Conservation (phyloP, 768 basidiomycete species). For the Mycena amicta region DNA sequence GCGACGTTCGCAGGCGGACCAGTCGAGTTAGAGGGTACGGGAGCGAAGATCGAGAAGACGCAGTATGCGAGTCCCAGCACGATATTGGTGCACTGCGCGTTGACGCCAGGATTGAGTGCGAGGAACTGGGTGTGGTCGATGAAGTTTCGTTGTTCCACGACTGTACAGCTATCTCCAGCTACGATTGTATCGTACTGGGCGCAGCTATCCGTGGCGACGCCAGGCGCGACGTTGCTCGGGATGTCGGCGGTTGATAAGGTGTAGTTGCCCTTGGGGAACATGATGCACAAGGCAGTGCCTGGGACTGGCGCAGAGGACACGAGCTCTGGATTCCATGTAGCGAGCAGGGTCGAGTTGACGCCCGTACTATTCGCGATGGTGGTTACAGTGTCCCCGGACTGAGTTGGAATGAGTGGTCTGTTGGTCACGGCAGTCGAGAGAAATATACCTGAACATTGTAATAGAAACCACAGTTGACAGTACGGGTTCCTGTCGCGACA, state of each 20-base stretch:
- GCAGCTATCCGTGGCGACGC: slow-evolving; percentile 13
- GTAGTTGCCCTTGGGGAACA: slow-evolving; percentile 28
- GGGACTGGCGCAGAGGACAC: slow-evolving; percentile 13
- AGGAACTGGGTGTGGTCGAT: slow-evolving; percentile 17
- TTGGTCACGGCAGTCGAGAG: not conserved
- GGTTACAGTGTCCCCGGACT: slow-evolving; percentile 23
- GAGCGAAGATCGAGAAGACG: slow-evolving; percentile 9
- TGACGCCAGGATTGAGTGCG: slow-evolving; percentile 22
- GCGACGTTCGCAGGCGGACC: not conserved
- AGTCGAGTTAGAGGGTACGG: not conserved
- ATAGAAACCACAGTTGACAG: slow-evolving; percentile 25
- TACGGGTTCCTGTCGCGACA: slow-evolving; percentile 24
- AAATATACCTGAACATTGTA: slow-evolving; percentile 13
- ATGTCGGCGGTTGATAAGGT: slow-evolving; percentile 17
- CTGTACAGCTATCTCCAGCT: slow-evolving; percentile 18
- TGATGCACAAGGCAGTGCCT: slow-evolving; percentile 23
- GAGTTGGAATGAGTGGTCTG: no score
- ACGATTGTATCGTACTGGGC: slow-evolving; percentile 20
- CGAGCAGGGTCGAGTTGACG: slow-evolving; percentile 17
- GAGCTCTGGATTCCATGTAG: slow-evolving; percentile 26
- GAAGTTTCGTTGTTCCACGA: slow-evolving; percentile 16
- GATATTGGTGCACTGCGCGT: slow-evolving; percentile 21
- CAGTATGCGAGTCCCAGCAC: slow-evolving; percentile 18
- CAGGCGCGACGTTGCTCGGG: slow-evolving; percentile 23
- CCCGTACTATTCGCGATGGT: slow-evolving; percentile 15